Evolutionary conservation across 768 basidiomycete species (phyloP).

Genomic region (Psilocybe sp.): DNA sequence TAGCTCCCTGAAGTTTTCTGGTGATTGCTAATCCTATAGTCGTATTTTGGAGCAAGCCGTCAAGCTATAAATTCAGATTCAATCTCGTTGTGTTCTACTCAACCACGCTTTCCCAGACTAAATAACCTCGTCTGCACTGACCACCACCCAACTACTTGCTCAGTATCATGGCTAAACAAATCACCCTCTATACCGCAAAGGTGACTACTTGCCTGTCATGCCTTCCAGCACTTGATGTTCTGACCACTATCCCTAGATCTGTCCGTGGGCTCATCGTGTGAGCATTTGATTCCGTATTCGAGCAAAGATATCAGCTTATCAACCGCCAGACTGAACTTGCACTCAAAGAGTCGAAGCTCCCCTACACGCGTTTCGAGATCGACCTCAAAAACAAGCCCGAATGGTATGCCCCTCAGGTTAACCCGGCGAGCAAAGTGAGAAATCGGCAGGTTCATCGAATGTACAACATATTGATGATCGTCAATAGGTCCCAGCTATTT

Average conservation of each 20-base stretch:
- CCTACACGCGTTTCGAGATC: constrained; percentile 52
- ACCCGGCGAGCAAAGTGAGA: constrained; percentile 61
- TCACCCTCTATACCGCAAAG: constrained; percentile 34
- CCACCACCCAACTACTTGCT: no score
- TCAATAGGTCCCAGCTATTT: constrained; percentile 51
- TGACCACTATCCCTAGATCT: constrained; percentile 33
- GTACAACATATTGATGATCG: no score
- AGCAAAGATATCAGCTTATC: neutral
- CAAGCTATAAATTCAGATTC: neutral
- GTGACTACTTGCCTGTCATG: constrained; percentile 19
- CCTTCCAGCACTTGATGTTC: neutral
- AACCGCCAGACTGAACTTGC: constrained; percentile 52
- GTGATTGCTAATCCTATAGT: no score
- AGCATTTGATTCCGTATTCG: neutral
- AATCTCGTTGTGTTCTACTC: no score
- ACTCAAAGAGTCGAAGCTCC: constrained; percentile 50
- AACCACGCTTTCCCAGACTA: neutral
- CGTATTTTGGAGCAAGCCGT: no score
- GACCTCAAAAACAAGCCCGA: constrained; percentile 65
- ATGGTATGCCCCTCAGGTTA: constrained; percentile 66
- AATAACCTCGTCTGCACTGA: no score
- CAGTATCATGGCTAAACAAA: constrained; percentile 21
- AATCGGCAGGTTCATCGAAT: no score
- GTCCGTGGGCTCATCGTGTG: constrained; percentile 61
- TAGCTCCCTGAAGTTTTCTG: no score